phyloP scores from a whole-genome alignment of 2,329 filamentous ascomycete genomes.

The Fusarium nisikadoi region DNA sequence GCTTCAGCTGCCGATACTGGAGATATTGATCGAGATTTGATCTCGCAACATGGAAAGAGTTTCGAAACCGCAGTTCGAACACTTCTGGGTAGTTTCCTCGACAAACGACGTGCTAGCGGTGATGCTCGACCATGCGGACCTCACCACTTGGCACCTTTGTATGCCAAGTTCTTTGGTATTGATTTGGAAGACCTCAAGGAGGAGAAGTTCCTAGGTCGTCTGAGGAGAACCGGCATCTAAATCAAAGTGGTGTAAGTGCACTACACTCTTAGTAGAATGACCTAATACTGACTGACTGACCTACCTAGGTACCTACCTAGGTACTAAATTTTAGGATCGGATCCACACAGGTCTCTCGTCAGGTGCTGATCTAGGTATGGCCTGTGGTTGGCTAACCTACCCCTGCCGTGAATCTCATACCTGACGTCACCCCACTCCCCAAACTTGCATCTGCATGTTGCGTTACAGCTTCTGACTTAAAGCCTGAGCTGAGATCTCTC shows the following conservation, averaged over 20 bases:
- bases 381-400: slow-evolving; percentile 6
- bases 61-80: background rate
- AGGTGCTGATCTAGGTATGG: background rate
- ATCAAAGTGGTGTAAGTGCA: too few species aligned
- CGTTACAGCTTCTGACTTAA: slow-evolving; percentile 21
- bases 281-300: background rate
- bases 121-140: slow-evolving; percentile 8
- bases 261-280: background rate
- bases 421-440: slow-evolving; percentile 49
- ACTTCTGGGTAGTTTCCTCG: background rate
- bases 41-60: background rate
- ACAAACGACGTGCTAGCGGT: slow-evolving; percentile 2
- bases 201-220: background rate
- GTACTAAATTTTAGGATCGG: background rate
- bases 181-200: slow-evolving; percentile 5
- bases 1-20: background rate
- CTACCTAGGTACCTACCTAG: too few species aligned
- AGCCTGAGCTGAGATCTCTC: slow-evolving; percentile 21
- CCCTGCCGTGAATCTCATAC: slow-evolving; percentile 6
- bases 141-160: background rate
- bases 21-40: background rate
- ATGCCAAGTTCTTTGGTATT: background rate
- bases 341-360: background rate
- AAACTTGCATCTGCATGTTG: slow-evolving; percentile 30
- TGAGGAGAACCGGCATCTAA: background rate